Conservation (phyloP, 2,329 filamentous ascomycete genomes). For the Huntiella omanensis region DNA sequence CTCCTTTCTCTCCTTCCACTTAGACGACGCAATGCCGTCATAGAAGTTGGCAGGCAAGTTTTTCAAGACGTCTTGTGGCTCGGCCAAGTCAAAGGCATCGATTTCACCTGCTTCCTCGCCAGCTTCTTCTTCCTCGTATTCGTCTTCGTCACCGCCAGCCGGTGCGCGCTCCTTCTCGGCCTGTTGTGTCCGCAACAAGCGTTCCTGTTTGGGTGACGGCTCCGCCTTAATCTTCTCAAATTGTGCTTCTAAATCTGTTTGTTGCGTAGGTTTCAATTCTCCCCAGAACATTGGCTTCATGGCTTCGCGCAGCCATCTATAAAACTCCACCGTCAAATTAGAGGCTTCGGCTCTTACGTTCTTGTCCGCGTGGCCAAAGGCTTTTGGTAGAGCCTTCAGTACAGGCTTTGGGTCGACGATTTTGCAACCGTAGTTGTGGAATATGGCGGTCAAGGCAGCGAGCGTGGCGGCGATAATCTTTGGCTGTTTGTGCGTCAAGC, state of each 20-base stretch:
- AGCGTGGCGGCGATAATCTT: constrained; percentile 63
- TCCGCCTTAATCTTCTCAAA: constrained; percentile 91
- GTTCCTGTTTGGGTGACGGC: constrained; percentile 70
- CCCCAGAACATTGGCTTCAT: constrained; percentile 98
- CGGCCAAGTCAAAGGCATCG: constrained; percentile 64
- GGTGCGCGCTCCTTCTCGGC: constrained; percentile 57
- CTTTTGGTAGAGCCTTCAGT: constrained; percentile 72
- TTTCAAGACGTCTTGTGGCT: constrained; percentile 69
- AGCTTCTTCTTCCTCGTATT: constrained; percentile 24
- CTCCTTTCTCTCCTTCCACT: constrained; percentile 98
- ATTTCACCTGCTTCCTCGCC: constrained; percentile 51
- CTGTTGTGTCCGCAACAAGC: constrained; percentile 76
- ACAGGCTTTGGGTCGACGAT: constrained; percentile 82
- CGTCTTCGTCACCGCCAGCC: constrained; percentile 37
- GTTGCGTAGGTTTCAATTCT: constrained; percentile 87
- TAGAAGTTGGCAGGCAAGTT: constrained; percentile 68
- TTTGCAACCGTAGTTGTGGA: constrained; percentile 89
- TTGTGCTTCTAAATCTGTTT: constrained; percentile 78
- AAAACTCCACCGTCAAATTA: constrained; percentile 79
- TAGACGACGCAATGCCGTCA: constrained; percentile 71
- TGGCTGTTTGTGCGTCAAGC: constrained; percentile 71
- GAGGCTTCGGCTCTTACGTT: constrained; percentile 91
- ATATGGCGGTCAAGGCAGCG: constrained; percentile 61
- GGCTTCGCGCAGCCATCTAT: constrained; percentile 89
- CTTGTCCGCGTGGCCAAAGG: constrained; percentile 92